Conservation (phyloP, 2,329 filamentous ascomycete species). For the Botrytis hyacinthi region DNA sequence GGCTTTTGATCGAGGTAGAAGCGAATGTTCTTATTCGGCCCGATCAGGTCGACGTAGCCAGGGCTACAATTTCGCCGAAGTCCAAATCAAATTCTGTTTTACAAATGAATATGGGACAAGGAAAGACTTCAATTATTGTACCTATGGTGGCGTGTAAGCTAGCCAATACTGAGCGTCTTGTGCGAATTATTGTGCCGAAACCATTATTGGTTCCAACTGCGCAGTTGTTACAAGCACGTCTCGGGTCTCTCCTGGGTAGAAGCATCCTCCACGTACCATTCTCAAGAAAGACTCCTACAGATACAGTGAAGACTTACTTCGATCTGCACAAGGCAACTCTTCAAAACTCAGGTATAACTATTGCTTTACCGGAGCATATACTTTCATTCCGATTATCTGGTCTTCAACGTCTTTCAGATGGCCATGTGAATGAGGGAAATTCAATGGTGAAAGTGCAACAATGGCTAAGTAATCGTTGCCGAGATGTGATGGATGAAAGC, state of each 20-base stretch:
- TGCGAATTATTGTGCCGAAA: slow-evolving; percentile 47
- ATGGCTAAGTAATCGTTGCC: slow-evolving; percentile 44
- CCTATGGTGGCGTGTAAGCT: slow-evolving; percentile 50
- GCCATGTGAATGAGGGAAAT: slow-evolving; percentile 40
- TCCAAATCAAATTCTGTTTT: slow-evolving; percentile 57
- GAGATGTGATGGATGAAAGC: slow-evolving; percentile 55
- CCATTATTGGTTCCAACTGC: slow-evolving; percentile 47
- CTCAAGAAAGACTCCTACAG: slow-evolving; percentile 44
- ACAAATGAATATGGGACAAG: slow-evolving; percentile 67
- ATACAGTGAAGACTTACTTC: slow-evolving; percentile 39
- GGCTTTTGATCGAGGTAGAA: slow-evolving; percentile 67
- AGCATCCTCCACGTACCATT: slow-evolving; percentile 48
- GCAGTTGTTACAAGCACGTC: slow-evolving; percentile 44
- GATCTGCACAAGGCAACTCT: slow-evolving; percentile 43
- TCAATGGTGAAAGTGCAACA: slow-evolving; percentile 46
- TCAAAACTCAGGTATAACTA: slow-evolving; percentile 44
- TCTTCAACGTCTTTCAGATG: slow-evolving; percentile 47
- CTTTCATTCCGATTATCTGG: slow-evolving; percentile 54
- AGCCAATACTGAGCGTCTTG: slow-evolving; percentile 44
- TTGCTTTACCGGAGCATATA: slow-evolving; percentile 53
- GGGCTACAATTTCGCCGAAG: slow-evolving; percentile 55
- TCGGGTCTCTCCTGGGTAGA: slow-evolving; percentile 45
- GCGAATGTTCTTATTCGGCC: slow-evolving; percentile 59
- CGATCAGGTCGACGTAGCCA: slow-evolving; percentile 61
- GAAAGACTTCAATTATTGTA: slow-evolving; percentile 58